These are phyloP conservation scores for Termitomyces sp. DNA, from an alignment of 1,284 basidiomycete genomes.

Conservation along the genomic window DNA sequence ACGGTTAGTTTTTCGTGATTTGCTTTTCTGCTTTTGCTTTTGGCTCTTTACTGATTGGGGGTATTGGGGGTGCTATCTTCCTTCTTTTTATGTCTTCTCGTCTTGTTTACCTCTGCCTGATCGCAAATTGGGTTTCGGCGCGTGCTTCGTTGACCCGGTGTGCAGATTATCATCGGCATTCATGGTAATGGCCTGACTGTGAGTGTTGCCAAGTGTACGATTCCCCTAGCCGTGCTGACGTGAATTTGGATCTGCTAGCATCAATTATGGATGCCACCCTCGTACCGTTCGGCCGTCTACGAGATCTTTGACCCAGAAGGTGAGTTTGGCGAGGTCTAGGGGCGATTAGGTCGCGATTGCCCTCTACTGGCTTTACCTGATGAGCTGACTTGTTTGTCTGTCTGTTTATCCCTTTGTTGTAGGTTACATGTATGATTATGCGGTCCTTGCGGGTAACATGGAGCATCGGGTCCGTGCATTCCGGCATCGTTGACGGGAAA, in stretches of 20 bases:
- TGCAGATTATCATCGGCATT: conserved; percentile 36
- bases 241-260: conserved; percentile 23
- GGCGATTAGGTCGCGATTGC: conserved; percentile 2
- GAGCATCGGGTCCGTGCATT: conserved; percentile 31
- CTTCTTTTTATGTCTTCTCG: neutral
- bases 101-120: conserved; percentile 1
- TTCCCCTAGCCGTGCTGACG: conserved; percentile 1
- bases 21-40: conserved; percentile 8
- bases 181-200: conserved; percentile 44
- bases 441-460: conserved; percentile 35
- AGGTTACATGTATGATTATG: conserved; percentile 38
- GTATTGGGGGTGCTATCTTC: neutral
- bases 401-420: neutral
- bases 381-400: neutral
- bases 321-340: conserved; percentile 10
- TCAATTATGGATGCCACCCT: conserved; percentile 38
- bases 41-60: conserved; percentile 1
- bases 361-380: neutral
- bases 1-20: conserved; percentile 27
- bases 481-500: neutral
- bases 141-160: neutral
- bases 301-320: conserved; percentile 35
- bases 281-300: conserved; percentile 31
- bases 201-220: conserved; percentile 15
- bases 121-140: conserved; percentile 1